Conservation (phyloP, 2,329 filamentous ascomycete genomes). For the Xylariaceae sp. region DNA sequence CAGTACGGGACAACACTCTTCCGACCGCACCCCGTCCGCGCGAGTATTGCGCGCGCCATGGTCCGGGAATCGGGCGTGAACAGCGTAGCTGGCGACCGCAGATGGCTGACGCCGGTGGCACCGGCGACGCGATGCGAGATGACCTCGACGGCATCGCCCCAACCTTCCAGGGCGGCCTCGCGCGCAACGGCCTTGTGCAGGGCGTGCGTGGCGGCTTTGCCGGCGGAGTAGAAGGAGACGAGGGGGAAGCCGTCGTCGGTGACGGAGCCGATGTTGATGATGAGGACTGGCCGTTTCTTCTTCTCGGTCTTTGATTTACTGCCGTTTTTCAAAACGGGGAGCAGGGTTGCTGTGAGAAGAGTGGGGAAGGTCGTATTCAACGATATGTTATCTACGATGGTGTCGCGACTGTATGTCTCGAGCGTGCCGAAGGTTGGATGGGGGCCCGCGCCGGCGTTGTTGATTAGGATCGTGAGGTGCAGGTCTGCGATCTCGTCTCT, state of each 20-base stretch:
- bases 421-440: conserved; percentile 32
- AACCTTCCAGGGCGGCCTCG: conserved; percentile 35
- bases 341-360: conserved; percentile 18
- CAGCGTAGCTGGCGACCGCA: conserved; percentile 8
- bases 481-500: conserved; percentile 26
- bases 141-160: conserved; percentile 15
- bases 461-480: conserved; percentile 45
- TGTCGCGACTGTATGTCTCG: conserved; percentile 28
- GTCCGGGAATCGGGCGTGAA: conserved; percentile 18
- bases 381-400: conserved; percentile 38
- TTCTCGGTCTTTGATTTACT: background rate
- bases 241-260: conserved; percentile 22
- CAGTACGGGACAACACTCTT: conserved; percentile 22
- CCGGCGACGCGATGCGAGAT: conserved; percentile 20
- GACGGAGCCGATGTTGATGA: conserved; percentile 23
- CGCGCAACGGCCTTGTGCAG: conserved; percentile 18
- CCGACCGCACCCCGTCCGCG: conserved; percentile 18
- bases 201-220: conserved; percentile 18
- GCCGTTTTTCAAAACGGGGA: conserved; percentile 19
- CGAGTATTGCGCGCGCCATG: conserved; percentile 20
- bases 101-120: conserved; percentile 18
- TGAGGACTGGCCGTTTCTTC: conserved; percentile 14
- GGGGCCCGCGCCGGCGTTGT: conserved; percentile 44
- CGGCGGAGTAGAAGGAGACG: conserved; percentile 23
- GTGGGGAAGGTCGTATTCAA: conserved; percentile 34